Evolutionary conservation across 345 rosid genomes (phyloP).

Genomic region (Barbarea vulgaris): DNA sequence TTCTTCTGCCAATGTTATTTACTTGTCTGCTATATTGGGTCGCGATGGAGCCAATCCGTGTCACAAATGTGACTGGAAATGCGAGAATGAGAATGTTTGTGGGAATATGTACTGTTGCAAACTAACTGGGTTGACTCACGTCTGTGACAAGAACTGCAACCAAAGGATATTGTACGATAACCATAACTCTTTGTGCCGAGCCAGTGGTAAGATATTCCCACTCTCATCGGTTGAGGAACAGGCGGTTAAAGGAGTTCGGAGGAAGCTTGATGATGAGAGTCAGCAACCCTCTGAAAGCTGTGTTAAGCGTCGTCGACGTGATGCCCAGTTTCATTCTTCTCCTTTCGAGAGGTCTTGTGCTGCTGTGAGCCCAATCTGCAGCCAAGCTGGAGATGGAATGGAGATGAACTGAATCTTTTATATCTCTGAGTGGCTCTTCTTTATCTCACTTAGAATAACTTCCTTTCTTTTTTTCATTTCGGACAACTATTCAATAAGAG

Average conservation of each 20-base stretch:
- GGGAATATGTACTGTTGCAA: constrained; percentile 93
- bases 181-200: constrained; percentile 87
- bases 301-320: constrained; percentile 75
- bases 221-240: constrained; percentile 75
- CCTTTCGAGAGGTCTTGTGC: constrained; percentile 89
- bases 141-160: constrained; percentile 98
- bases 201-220: constrained; percentile 74
- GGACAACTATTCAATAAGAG: constrained; percentile 47
- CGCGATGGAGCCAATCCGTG: constrained; percentile 57
- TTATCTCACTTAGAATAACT: constrained; percentile 29
- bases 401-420: constrained; percentile 67
- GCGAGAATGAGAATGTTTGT: constrained; percentile 79
- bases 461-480: constrained; percentile 12
- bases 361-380: constrained; percentile 80
- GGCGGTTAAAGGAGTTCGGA: constrained; percentile 84
- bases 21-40: constrained; percentile 70
- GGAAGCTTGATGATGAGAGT: constrained; percentile 89
- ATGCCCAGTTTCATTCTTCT: constrained; percentile 46
- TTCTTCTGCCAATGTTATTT: constrained; percentile 79
- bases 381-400: constrained; percentile 95
- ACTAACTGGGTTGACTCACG: constrained; percentile 81
- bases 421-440: not conserved
- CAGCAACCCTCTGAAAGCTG: constrained; percentile 67
- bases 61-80: constrained; percentile 93
- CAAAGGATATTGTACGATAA: constrained; percentile 94